Base-by-base conservation (phyloP, 257 asterid genomes). In the Scutellaria barbata region DNA sequence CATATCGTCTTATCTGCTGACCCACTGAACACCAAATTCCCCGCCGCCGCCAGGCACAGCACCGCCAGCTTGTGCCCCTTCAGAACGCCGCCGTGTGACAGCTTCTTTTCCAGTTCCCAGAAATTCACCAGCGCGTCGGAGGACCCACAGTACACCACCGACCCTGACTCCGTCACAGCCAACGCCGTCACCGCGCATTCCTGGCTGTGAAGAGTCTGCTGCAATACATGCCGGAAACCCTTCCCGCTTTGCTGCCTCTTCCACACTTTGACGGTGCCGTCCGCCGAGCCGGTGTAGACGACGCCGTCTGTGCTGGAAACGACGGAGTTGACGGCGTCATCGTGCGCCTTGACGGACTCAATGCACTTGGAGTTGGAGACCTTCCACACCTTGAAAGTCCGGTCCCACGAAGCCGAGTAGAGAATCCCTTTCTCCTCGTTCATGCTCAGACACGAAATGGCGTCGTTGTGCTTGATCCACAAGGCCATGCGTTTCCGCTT, bases 371-470 rank as follows among this genome's bases (percentile, higher is more conserved):
- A 78, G 22, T 48, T 72, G 12, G 41, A 68, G 8, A 74, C 50
- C 10, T 67, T 48, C 92, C 95, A 88, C 3, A 84, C 92, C 76
- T 88, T 88, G 65, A 88, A 81, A 0, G 95, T 88, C n/a, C 83
- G 58, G 66, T 88, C 92, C 95, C 95, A 88, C 0, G 95, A 88
- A 35, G 86, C 88, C 2, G 95, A 88, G 30, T 86, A 88, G 6
- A 88, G 75, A 0, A 88, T 76, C 4, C 86, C 86, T 0, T 39
- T 71, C 0, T 70, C 81, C 4, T 43, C 52, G 71, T 73, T 58
- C 75, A 88, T 67, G 80, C 87, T 84, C 42, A 88, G 76, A 76
- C 80, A 79, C 0, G 95, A 88, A 25, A 88, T 66, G 11, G 88
- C 92, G 46, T 88, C 95, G 16, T 69, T 63, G 76, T 88, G 92